Conservation (phyloP, 345 rosid species). For the Lepidium africanum region DNA sequence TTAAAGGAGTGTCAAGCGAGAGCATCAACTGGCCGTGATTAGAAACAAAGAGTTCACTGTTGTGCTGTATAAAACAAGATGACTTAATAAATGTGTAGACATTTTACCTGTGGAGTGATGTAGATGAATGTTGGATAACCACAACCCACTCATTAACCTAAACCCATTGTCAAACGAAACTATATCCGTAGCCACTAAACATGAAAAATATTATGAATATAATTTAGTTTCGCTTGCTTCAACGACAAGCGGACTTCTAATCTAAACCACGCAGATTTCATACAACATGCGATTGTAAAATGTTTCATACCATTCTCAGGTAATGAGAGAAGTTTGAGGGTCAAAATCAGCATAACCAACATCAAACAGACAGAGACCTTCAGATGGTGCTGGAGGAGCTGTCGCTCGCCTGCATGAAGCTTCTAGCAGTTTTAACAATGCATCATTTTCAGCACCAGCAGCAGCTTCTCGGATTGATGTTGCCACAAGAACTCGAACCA, state of each 20-base stretch:
- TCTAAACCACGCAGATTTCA: neutral
- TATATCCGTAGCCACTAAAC: neutral
- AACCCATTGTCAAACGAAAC: neutral
- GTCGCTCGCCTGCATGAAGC: constrained; percentile 91
- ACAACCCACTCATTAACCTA: neutral
- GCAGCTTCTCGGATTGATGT: constrained; percentile 90
- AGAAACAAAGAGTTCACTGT: neutral
- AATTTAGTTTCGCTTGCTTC: neutral
- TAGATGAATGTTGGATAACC: neutral
- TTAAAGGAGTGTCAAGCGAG: constrained; percentile 24
- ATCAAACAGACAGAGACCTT: constrained; percentile 77
- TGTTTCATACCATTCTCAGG: constrained; percentile 16
- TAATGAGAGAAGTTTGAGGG: constrained; percentile 46
- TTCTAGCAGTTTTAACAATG: constrained; percentile 58
- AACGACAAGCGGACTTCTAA: neutral
- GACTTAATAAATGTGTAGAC: neutral
- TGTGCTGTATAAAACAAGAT: neutral
- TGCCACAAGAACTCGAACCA: constrained; percentile 92
- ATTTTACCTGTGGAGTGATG: neutral
- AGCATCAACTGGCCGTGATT: constrained; percentile 10
- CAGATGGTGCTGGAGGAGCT: constrained; percentile 91
- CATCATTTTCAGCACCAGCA: constrained; percentile 76
- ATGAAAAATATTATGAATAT: neutral
- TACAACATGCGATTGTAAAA: neutral
- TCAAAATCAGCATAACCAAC: constrained; percentile 75